These are phyloP conservation scores for Apophysomyces trapeziformis DNA, from an alignment of 371 early-diverging fungal species.

Conservation along the genomic window DNA sequence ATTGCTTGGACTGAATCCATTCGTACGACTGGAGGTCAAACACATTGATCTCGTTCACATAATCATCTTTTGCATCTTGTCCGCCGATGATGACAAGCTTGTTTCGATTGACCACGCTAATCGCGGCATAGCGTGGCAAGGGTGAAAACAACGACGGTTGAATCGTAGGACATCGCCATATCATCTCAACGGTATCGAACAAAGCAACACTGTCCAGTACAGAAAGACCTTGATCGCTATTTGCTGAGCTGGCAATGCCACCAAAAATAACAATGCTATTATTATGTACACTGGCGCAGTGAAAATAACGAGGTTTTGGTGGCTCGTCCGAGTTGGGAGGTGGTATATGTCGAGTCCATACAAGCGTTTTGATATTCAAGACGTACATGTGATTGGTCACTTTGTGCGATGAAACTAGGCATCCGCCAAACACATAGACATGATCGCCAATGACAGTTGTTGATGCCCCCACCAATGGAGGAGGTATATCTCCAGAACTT, in stretches of 20 bases:
- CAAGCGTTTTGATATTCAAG: conserved; percentile 64
- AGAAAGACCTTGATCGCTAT: conserved; percentile 37
- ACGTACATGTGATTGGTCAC: conserved; percentile 78
- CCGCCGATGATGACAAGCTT: conserved; percentile 77
- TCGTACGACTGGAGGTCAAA: conserved; percentile 66
- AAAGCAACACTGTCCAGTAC: conserved; percentile 73
- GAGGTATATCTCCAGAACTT: conserved; percentile 79
- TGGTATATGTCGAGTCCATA: conserved; percentile 63
- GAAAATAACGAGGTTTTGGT: conserved; percentile 75
- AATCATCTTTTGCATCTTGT: conserved; percentile 76
- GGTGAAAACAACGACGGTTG: conserved; percentile 58
- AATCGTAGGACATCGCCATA: conserved; percentile 62
- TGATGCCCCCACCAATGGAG: conserved; percentile 78
- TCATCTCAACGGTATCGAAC: conserved; percentile 63
- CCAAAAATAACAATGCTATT: conserved; percentile 57
- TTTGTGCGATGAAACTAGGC: conserved; percentile 65
- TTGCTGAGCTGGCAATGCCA: conserved; percentile 53
- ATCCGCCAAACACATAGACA: conserved; percentile 80
- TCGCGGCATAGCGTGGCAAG: conserved; percentile 78
- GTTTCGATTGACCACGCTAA: conserved; percentile 59
- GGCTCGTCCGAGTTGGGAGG: conserved; percentile 47
- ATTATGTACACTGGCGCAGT: conserved; percentile 70
- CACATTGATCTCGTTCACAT: conserved; percentile 77
- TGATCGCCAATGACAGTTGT: conserved; percentile 69
- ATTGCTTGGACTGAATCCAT: conserved; percentile 67